Evolutionary conservation across 371 early-diverging fungal genomes (phyloP).

Genomic region (Parasitella parasitica): DNA sequence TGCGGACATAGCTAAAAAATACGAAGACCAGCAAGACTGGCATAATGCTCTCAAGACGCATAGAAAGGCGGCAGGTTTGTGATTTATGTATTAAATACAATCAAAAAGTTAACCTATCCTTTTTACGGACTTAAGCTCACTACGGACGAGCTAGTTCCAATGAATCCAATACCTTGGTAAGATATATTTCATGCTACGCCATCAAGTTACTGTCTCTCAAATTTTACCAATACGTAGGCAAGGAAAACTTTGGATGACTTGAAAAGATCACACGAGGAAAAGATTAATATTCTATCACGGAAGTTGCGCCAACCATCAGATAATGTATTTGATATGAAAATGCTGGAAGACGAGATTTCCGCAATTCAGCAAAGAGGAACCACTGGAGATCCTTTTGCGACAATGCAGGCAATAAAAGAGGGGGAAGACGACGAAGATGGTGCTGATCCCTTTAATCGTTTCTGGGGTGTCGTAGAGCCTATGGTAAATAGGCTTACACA

Average conservation of each 20-base stretch:
- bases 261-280: not conserved
- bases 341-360: constrained; percentile 1
- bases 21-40: constrained; percentile 1
- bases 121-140: not conserved
- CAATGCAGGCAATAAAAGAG: constrained; percentile 5
- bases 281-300: not conserved
- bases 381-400: constrained; percentile 36
- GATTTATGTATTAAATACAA: not conserved
- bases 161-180: not conserved
- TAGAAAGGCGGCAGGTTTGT: not conserved
- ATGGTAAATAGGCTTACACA: constrained; percentile 72
- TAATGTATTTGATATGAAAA: constrained; percentile 8
- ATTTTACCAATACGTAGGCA: not conserved
- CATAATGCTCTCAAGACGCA: not conserved
- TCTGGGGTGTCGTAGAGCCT: constrained; percentile 78
- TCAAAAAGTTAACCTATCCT: not conserved
- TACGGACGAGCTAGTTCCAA: not conserved
- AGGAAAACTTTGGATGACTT: not conserved
- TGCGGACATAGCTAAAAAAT: not conserved
- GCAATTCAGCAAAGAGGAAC: constrained; percentile 4
- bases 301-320: not conserved
- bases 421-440: constrained; percentile 40
- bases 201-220: not conserved
- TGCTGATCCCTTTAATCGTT: constrained; percentile 83
- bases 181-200: not conserved